Evolutionary conservation across 768 basidiomycete species (phyloP).

Genomic region (Suillus occidentalis): DNA sequence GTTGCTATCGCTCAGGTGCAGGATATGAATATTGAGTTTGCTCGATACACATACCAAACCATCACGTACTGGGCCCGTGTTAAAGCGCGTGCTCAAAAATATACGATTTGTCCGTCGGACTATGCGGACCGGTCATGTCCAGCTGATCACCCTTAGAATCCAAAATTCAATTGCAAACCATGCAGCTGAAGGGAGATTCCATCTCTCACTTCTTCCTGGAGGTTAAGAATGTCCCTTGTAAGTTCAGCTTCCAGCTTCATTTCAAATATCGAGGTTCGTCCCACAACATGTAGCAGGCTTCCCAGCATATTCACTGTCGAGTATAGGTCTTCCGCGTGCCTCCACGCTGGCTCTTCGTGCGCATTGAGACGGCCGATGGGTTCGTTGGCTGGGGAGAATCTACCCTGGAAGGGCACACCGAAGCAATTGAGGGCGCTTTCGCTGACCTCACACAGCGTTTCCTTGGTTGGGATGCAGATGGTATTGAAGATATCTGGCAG

Average conservation of each 20-base stretch:
- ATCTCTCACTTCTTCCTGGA: not conserved
- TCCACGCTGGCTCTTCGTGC: constrained; percentile 72
- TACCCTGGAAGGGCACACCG: constrained; percentile 71
- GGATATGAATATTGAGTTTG: not conserved
- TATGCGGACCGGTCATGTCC: not conserved
- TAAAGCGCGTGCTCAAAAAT: not conserved
- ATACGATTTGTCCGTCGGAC: not conserved
- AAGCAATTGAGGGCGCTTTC: constrained; percentile 70
- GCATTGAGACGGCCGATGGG: constrained; percentile 63
- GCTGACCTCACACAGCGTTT: constrained; percentile 60
- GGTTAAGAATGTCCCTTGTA: constrained; percentile 15
- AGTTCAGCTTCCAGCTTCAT: constrained; percentile 21
- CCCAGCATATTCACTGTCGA: not conserved
- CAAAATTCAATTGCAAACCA: not conserved
- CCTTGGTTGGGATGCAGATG: constrained; percentile 58
- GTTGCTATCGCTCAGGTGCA: not conserved
- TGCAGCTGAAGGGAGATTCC: not conserved
- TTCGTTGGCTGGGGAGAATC: constrained; percentile 75
- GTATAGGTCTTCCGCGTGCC: constrained; percentile 62
- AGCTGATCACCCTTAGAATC: not conserved
- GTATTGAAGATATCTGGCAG: constrained; percentile 75
- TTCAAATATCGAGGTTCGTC: constrained; percentile 29
- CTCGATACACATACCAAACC: not conserved
- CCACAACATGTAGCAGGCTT: not conserved
- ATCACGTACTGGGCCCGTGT: not conserved